These are phyloP conservation scores for Taiozyma onychis DNA, from an alignment of 1,139 yeast genomes.

Conservation along the genomic window DNA sequence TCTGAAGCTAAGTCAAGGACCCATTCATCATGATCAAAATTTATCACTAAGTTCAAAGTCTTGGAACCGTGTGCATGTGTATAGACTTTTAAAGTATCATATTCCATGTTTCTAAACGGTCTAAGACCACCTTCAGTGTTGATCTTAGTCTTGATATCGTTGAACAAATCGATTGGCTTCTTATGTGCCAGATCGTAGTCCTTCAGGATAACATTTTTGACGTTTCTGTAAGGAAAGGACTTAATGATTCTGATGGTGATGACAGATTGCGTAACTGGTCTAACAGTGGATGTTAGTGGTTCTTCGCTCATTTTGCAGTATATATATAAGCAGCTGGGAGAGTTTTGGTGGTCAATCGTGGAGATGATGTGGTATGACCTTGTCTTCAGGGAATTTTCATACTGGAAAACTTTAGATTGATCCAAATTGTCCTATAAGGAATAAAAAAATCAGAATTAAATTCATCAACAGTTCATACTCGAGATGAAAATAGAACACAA, in stretches of 20 bases:
- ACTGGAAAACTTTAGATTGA: background rate
- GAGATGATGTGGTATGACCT: background rate
- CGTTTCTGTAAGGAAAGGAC: slow-evolving; percentile 89
- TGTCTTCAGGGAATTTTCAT: background rate
- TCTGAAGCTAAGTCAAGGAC: slow-evolving; percentile 41
- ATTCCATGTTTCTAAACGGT: slow-evolving; percentile 75
- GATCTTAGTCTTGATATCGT: slow-evolving; percentile 43
- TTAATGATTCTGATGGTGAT: slow-evolving; percentile 82
- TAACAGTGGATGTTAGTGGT: slow-evolving; percentile 32
- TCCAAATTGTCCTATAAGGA: background rate
- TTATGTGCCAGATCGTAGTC: slow-evolving; percentile 67
- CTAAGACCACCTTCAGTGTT: slow-evolving; percentile 64
- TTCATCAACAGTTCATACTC: no score
- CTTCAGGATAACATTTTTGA: slow-evolving; percentile 70
- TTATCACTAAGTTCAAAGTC: slow-evolving; percentile 87
- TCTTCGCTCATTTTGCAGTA: slow-evolving; percentile 20
- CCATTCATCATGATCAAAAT: slow-evolving; percentile 81
- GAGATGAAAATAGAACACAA: no score
- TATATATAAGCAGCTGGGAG: background rate
- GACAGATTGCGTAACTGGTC: slow-evolving; percentile 43
- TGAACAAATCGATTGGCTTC: slow-evolving; percentile 60
- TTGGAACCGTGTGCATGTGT: slow-evolving; percentile 95
- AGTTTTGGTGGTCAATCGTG: background rate
- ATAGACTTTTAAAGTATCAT: slow-evolving; percentile 77
- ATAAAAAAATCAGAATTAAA: no score